phyloP scores from a whole-genome alignment of 2,329 filamentous ascomycete genomes.

The Venturia nashicola region DNA sequence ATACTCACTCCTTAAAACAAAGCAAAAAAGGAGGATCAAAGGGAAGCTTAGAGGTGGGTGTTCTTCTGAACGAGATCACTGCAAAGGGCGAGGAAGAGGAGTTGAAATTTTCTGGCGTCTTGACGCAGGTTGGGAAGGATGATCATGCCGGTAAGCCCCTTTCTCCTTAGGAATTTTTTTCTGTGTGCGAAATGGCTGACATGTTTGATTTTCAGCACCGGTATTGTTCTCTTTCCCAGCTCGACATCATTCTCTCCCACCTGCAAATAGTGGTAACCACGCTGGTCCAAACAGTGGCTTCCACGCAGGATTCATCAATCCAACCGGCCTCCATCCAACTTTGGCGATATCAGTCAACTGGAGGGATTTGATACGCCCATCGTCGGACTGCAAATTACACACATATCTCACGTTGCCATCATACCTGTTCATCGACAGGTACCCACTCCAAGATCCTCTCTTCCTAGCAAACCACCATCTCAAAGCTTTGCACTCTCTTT shows the following conservation, averaged over 20 bases:
- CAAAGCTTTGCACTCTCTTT: constrained; percentile 51
- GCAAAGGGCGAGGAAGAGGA: constrained; percentile 56
- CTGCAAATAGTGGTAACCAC: constrained; percentile 3
- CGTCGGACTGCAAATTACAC: constrained; percentile 54
- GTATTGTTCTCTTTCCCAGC: constrained; percentile 76
- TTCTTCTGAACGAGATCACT: constrained; percentile 50
- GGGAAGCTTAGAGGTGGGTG: constrained; percentile 62
- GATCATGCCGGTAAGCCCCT: constrained; percentile 44
- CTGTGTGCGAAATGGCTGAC: not conserved
- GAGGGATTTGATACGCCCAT: constrained; percentile 17
- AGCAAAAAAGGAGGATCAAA: constrained; percentile 22
- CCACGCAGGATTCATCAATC: constrained; percentile 50
- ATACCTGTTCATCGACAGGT: constrained; percentile 72
- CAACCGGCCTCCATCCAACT: constrained; percentile 74
- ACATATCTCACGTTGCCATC: constrained; percentile 75
- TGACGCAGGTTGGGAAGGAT: constrained; percentile 68
- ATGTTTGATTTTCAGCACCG: constrained; percentile 36
- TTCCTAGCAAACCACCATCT: constrained; percentile 77
- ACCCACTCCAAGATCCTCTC: constrained; percentile 65
- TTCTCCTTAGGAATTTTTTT: not conserved
- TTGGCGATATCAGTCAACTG: constrained; percentile 52
- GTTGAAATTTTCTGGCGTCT: constrained; percentile 62
- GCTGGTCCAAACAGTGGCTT: constrained; percentile 33
- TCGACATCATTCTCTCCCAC: constrained; percentile 52
- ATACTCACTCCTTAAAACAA: constrained; percentile 23